Base-by-base conservation (phyloP, 139 green algal species). In the Astrephomene gubernaculifera region DNA sequence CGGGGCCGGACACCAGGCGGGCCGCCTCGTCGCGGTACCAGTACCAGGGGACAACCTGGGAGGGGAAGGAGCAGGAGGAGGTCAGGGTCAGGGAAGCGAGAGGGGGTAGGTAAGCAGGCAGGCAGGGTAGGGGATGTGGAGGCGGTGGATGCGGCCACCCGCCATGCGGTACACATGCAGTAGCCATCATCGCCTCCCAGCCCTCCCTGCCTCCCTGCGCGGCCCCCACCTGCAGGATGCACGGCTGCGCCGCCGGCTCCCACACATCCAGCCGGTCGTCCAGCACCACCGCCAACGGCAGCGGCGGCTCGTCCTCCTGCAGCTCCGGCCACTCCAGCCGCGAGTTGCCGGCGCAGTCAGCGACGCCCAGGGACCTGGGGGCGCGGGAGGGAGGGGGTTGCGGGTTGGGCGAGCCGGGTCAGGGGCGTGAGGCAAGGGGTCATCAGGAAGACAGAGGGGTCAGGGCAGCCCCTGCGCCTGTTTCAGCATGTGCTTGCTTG, bases 211-310 rank as follows among this genome's bases (percentile, higher is more conserved):
- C 49, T 12, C 49, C 49, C n/a, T n/a, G 12, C n/a, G 61, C 49
- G 17, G 38, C 39, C 9, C 79, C 71, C 57, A 96, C 92, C 87
- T 95, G 91, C 86, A 97, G 83, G 57, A 97, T 74, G 65, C 92
- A 85, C 24, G 78, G 61, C n/a, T 91, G 93, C 72, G 87, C 88
- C 4, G 65, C 69, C 7, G 87, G 71, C 49, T 96, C 93, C 95
- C 95, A 97, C 44, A 98, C 95, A 57, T 98, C 96, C 25, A 91
- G 38, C 0, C 94, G 87, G 88, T 98, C 96, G 80, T 98, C 96
- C 27, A 97, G 81, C 12, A 97, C 92, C 5, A 96, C 80, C 0
- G 94, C 93, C 73, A 98, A 89, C 21, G 93, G 93, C 88, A 97
- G 1, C 25, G 65, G 64, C 45, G 74, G 73, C 9, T 79, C 78